These are phyloP conservation scores for Citeromyces matritensis DNA, from an alignment of 805 yeast species.

Conservation along the genomic window DNA sequence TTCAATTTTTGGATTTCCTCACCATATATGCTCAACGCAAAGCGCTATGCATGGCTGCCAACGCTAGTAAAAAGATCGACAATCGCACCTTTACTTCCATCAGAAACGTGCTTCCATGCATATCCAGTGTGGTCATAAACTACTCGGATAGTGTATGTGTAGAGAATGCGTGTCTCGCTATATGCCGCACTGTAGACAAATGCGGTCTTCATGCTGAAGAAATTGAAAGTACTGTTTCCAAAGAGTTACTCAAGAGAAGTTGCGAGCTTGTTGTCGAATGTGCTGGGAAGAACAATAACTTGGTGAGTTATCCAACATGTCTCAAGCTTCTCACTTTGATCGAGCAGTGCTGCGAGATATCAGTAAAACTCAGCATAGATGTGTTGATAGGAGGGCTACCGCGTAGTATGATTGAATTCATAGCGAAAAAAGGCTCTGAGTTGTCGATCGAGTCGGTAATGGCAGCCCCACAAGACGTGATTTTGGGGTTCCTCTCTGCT, in stretches of 20 bases:
- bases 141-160: conserved; percentile 44
- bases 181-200: too few species aligned
- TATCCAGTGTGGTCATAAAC: too few species aligned
- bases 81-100: conserved; percentile 27
- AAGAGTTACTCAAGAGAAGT: conserved; percentile 17
- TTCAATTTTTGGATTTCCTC: conserved; percentile 74
- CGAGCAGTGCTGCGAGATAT: too few species aligned
- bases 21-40: conserved; percentile 82
- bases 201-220: too few species aligned
- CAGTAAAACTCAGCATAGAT: too few species aligned
- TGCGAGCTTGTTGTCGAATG: conserved; percentile 13
- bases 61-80: conserved; percentile 39
- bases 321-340: conserved; percentile 22
- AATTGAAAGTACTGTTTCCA: too few species aligned
- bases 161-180: conserved; percentile 52
- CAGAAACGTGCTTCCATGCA: too few species aligned
- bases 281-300: conserved; percentile 8
- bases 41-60: conserved; percentile 59
- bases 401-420: too few species aligned
- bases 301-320: conserved; percentile 20
- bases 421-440: too few species aligned
- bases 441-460: conserved; percentile 58
- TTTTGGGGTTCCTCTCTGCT: conserved; percentile 39
- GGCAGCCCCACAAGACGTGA: conserved; percentile 56
- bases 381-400: too few species aligned